These are phyloP conservation scores for Phytophthora citricola DNA, from an alignment of 352 stramenopile species.

Conservation along the genomic window DNA sequence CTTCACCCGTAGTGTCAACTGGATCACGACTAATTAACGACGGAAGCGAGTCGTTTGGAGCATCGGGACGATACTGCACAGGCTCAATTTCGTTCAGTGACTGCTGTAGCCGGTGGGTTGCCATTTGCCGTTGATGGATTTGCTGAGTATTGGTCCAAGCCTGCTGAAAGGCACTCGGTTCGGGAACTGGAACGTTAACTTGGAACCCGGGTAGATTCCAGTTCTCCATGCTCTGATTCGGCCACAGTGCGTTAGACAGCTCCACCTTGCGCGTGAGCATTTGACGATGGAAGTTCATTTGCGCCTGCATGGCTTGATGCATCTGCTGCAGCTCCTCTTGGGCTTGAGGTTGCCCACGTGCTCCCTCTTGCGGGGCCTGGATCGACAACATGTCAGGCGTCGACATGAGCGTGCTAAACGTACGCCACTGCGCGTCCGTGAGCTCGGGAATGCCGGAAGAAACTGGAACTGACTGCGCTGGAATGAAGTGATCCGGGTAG, in stretches of 20 bases:
- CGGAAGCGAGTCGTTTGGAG: constrained; percentile 1
- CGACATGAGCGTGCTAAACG: constrained; percentile 68
- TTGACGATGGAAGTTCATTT: constrained; percentile 83
- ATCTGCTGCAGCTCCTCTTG: constrained; percentile 70
- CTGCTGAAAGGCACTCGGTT: not conserved
- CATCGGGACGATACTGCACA: too few species aligned
- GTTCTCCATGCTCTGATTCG: not conserved
- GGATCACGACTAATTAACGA: constrained; percentile 13
- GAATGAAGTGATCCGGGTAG: constrained; percentile 13
- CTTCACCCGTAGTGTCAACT: constrained; percentile 17
- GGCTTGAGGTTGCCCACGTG: not conserved
- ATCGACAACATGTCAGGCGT: constrained; percentile 29
- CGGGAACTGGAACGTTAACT: not conserved
- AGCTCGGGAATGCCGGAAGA: constrained; percentile 33
- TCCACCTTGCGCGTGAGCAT: constrained; percentile 86
- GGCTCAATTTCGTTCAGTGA: constrained; percentile 1
- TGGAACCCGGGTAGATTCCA: not conserved
- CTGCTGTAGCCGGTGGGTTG: constrained; percentile 9
- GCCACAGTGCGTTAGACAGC: constrained; percentile 49
- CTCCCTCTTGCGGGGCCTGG: constrained; percentile 8
- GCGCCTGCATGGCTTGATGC: constrained; percentile 79
- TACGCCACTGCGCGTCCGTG: constrained; percentile 70
- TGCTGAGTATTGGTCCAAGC: constrained; percentile 17
- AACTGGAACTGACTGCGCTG: not conserved
- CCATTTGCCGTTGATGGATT: constrained; percentile 18